These are phyloP conservation scores for Alternaria arborescens DNA, from an alignment of 2,329 filamentous ascomycete genomes.

Conservation along the genomic window DNA sequence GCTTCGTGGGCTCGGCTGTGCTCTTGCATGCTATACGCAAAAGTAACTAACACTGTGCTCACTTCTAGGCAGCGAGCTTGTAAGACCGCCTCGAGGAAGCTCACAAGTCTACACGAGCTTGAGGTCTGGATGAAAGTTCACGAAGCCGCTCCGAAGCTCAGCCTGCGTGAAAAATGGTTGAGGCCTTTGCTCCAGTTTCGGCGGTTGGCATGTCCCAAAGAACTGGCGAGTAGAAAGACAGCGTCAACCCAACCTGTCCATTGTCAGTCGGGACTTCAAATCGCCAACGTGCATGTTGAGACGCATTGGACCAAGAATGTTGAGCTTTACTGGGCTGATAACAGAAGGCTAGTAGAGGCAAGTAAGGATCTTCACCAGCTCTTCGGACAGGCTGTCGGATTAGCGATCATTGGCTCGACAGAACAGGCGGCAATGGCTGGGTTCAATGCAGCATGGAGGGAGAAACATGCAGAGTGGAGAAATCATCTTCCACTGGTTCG, in stretches of 20 bases:
- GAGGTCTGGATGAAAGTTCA: slow-evolving; percentile 31
- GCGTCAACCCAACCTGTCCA: background rate
- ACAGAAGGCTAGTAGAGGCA: slow-evolving; percentile 23
- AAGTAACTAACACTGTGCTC: background rate
- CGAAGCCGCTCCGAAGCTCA: slow-evolving; percentile 29
- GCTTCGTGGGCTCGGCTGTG: background rate
- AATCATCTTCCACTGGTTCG: slow-evolving; percentile 15
- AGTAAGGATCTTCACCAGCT: slow-evolving; percentile 36
- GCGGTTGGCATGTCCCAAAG: slow-evolving; percentile 13
- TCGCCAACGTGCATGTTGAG: slow-evolving; percentile 29
- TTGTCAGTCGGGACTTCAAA: slow-evolving; percentile 4
- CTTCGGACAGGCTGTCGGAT: slow-evolving; percentile 38
- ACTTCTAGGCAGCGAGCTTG: slow-evolving; percentile 23
- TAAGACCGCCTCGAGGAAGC: slow-evolving; percentile 27
- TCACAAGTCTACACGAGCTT: slow-evolving; percentile 33
- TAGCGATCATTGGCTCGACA: slow-evolving; percentile 35
- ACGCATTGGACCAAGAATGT: slow-evolving; percentile 3
- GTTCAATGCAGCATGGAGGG: slow-evolving; percentile 36
- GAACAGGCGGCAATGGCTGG: slow-evolving; percentile 40
- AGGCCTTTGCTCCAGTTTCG: slow-evolving; percentile 43
- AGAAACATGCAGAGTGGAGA: slow-evolving; percentile 15
- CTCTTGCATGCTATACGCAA: background rate
- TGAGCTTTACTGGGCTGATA: slow-evolving; percentile 6
- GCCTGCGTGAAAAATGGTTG: slow-evolving; percentile 36
- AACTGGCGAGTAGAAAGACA: background rate